phyloP scores from a whole-genome alignment of 129 eudicot species.

The Flaveria bidentis region DNA sequence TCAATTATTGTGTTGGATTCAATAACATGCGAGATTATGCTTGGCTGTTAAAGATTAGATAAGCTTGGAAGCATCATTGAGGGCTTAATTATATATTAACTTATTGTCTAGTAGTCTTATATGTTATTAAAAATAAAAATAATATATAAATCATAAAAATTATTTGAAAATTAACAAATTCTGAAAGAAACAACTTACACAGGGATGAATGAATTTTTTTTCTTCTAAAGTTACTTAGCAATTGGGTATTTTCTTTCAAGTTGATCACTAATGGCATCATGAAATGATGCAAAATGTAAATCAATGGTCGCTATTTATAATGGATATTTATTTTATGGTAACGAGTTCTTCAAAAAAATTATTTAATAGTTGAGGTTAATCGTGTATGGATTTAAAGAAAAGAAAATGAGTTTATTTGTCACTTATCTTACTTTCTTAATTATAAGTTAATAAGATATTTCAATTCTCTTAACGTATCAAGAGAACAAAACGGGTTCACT shows the following conservation, averaged over 20 bases:
- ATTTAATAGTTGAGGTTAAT: too few relatives aligned
- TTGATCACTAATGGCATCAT: too few relatives aligned
- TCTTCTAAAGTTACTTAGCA: too few relatives aligned
- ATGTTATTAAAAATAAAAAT: not conserved
- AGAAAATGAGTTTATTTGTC: not conserved
- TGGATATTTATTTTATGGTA: too few relatives aligned
- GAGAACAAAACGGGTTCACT: not conserved
- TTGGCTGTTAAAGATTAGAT: constrained; percentile 28
- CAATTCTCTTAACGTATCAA: not conserved
- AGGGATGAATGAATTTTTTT: too few relatives aligned
- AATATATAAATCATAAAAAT: not conserved
- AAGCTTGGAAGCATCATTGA: not conserved
- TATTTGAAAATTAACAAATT: too few relatives aligned
- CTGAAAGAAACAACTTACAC: too few relatives aligned
- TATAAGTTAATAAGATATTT: not conserved
- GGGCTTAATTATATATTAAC: not conserved
- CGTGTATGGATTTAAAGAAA: not conserved
- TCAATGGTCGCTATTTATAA: too few relatives aligned
- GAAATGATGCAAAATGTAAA: too few relatives aligned
- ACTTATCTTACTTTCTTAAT: not conserved
- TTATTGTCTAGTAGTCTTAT: not conserved
- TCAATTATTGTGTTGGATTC: constrained; percentile 26
- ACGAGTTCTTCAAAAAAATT: too few relatives aligned
- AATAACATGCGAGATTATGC: constrained; percentile 30
- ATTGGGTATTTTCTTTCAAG: too few relatives aligned